phyloP scores from a whole-genome alignment of 306 rosid genomes.

The Vicia sativa region DNA sequence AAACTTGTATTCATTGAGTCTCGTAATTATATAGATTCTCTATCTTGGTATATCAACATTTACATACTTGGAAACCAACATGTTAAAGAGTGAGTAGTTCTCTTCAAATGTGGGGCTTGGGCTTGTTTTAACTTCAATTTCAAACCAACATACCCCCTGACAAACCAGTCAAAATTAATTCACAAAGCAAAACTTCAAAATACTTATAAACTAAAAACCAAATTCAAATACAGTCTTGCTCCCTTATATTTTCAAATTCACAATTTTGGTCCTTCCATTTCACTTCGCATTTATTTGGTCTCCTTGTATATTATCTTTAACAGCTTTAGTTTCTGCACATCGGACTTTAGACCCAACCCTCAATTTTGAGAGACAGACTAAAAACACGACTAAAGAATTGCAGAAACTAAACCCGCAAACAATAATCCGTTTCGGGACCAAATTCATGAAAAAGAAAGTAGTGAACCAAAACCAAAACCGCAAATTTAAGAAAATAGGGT shows the following conservation, averaged over 20 bases:
- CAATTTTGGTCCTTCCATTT: neutral
- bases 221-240: neutral
- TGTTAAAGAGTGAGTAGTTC: constrained; percentile 75
- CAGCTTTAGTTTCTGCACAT: neutral
- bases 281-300: neutral
- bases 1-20: constrained; percentile 72
- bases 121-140: constrained; percentile 97
- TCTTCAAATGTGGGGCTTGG: constrained; percentile 92
- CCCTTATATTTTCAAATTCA: neutral
- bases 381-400: neutral
- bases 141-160: constrained; percentile 99
- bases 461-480: neutral
- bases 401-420: neutral
- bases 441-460: neutral
- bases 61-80: constrained; percentile 76
- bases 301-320: neutral
- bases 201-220: neutral
- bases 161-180: constrained; percentile 86
- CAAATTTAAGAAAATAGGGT: neutral
- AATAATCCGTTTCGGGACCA: neutral
- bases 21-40: constrained; percentile 73
- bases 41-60: constrained; percentile 74
- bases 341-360: no score
- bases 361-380: neutral
- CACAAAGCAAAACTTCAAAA: constrained; percentile 51